These are phyloP conservation scores for Hyphopichia burtonii DNA, from an alignment of 1,139 yeast genomes.

Conservation along the genomic window DNA sequence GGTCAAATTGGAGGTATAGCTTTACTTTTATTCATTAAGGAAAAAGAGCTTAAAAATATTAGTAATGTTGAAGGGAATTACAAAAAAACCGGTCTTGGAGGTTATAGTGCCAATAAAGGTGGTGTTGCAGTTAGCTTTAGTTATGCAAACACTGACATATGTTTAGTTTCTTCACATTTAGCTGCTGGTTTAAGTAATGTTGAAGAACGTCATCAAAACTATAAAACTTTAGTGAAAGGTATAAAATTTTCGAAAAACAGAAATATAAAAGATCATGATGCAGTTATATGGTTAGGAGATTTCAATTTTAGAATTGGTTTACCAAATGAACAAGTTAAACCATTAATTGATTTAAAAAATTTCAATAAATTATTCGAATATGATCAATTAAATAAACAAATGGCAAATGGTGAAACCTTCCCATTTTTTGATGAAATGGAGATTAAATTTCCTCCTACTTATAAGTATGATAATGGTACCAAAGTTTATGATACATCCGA, in stretches of 20 bases:
- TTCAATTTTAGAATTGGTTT: slow-evolving; percentile 79
- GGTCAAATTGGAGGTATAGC: slow-evolving; percentile 96
- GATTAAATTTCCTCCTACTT: slow-evolving; percentile 81
- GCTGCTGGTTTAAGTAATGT: slow-evolving; percentile 86
- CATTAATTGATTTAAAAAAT: slow-evolving; percentile 48
- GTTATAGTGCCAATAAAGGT: slow-evolving; percentile 94
- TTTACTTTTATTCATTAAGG: slow-evolving; percentile 66
- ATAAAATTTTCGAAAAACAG: slow-evolving; percentile 50
- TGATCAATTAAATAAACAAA: slow-evolving; percentile 78
- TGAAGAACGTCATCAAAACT: slow-evolving; percentile 83
- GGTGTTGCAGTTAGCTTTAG: slow-evolving; percentile 84
- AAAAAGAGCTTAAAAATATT: slow-evolving; percentile 45
- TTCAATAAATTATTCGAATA: slow-evolving; percentile 55
- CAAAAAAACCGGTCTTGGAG: slow-evolving; percentile 93
- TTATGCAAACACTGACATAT: slow-evolving; percentile 69
- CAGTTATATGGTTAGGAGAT: slow-evolving; percentile 92
- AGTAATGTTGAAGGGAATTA: slow-evolving; percentile 71
- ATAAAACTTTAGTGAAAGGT: slow-evolving; percentile 63
- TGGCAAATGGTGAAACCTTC: slow-evolving; percentile 65
- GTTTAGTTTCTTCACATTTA: slow-evolving; percentile 81
- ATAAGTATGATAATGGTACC: slow-evolving; percentile 86
- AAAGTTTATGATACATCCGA: slow-evolving; percentile 80
- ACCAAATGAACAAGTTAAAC: slow-evolving; percentile 67
- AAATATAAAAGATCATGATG: slow-evolving; percentile 70
- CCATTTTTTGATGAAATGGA: slow-evolving; percentile 73